These are phyloP conservation scores for Kodamaea suecica DNA, from an alignment of 1,139 yeast genomes.

Conservation along the genomic window DNA sequence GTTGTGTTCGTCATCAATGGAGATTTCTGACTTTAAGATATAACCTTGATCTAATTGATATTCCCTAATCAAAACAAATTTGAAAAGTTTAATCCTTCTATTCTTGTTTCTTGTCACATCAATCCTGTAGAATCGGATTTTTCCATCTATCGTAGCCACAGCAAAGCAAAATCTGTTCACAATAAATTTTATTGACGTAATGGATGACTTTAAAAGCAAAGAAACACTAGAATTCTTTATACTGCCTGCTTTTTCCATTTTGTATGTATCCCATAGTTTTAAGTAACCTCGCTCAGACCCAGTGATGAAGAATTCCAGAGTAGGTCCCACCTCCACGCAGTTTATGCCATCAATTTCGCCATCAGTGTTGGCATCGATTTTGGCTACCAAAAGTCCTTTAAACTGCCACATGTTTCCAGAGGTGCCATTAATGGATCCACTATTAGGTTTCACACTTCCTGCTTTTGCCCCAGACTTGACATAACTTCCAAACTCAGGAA, in stretches of 20 bases:
- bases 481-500: constrained; percentile 62
- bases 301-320: constrained; percentile 66
- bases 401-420: constrained; percentile 23
- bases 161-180: constrained; percentile 64
- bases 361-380: constrained; percentile 26
- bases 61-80: constrained; percentile 45
- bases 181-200: constrained; percentile 52
- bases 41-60: constrained; percentile 39
- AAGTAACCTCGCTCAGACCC: constrained; percentile 74
- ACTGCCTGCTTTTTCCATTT: constrained; percentile 63
- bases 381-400: constrained; percentile 57
- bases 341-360: constrained; percentile 42
- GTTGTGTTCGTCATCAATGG: constrained; percentile 13
- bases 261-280: constrained; percentile 73
- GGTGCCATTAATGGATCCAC: constrained; percentile 3
- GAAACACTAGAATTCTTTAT: constrained; percentile 53
- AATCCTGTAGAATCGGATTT: constrained; percentile 54
- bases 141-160: constrained; percentile 66
- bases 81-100: constrained; percentile 33
- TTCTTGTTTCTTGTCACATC: constrained; percentile 41
- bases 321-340: constrained; percentile 57
- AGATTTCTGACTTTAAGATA: constrained; percentile 42
- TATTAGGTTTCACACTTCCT: constrained; percentile 1
- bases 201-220: constrained; percentile 45
- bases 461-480: constrained; percentile 12